These are phyloP conservation scores for Colletotrichum sp. DNA, from an alignment of 2,329 filamentous ascomycete species.

Conservation along the genomic window DNA sequence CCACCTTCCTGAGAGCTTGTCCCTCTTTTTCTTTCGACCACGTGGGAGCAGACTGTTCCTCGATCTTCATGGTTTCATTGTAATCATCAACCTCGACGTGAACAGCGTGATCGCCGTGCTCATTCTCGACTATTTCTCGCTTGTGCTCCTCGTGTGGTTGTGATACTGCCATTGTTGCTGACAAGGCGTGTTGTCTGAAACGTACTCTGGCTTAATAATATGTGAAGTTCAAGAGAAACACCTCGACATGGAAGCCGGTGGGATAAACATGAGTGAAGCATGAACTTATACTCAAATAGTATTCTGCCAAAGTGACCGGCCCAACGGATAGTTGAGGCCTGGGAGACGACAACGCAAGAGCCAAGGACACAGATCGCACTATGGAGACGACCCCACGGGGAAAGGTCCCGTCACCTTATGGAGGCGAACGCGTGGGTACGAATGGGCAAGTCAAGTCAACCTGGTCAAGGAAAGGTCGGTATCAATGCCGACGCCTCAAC, in stretches of 20 bases:
- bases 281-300: not conserved
- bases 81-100: not conserved
- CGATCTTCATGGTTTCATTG: not conserved
- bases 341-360: not conserved
- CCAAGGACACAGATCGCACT: not conserved
- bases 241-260: not conserved
- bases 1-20: not conserved
- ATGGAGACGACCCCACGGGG: not conserved
- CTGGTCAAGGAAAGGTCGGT: not conserved
- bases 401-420: not conserved
- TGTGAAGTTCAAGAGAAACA: not conserved
- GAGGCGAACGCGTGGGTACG: not conserved
- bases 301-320: not conserved
- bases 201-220: not conserved
- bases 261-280: not conserved
- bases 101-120: not conserved
- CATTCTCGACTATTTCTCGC: not conserved
- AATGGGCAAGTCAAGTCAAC: not conserved
- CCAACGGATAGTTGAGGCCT: not conserved
- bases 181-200: not conserved
- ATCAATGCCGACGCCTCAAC: not conserved
- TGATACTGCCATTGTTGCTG: not conserved
- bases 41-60: not conserved
- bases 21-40: constrained; percentile 1
- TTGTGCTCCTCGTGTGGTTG: not conserved